Evolutionary conservation across 352 stramenopile genomes (phyloP).

Genomic region (Globisporangium ultimum): DNA sequence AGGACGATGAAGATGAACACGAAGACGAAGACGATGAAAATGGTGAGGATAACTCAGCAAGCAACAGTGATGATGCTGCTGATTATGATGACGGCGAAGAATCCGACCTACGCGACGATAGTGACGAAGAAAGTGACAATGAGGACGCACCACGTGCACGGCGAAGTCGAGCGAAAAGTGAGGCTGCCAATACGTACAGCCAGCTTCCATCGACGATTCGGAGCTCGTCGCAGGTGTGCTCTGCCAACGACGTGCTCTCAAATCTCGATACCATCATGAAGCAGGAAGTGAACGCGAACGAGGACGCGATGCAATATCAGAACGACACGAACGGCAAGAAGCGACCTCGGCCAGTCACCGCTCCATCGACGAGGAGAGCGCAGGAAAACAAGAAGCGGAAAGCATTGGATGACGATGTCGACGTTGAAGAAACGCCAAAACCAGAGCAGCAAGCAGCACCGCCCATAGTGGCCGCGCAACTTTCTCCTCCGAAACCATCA

Average conservation of each 20-base stretch:
- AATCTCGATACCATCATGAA: constrained; percentile 47
- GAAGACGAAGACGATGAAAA: constrained; percentile 7
- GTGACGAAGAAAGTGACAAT: constrained; percentile 9
- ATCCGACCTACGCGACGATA: constrained; percentile 9
- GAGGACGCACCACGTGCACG: constrained; percentile 5
- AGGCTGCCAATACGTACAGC: constrained; percentile 33
- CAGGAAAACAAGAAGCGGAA: constrained; percentile 3
- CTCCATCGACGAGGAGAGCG: not conserved
- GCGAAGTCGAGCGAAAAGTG: constrained; percentile 10
- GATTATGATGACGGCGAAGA: constrained; percentile 17
- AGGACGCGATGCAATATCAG: constrained; percentile 9
- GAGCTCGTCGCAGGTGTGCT: constrained; percentile 31
- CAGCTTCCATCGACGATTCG: constrained; percentile 23
- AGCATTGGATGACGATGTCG: not conserved
- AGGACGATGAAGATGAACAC: constrained; percentile 17
- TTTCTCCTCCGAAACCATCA: not conserved
- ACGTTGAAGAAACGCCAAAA: not conserved
- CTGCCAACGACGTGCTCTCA: constrained; percentile 35
- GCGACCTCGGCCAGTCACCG: not conserved
- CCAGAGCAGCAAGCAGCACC: not conserved
- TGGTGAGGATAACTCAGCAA: not conserved
- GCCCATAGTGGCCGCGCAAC: not conserved
- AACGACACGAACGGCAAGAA: not conserved
- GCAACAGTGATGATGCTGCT: not conserved
- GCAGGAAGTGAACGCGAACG: constrained; percentile 23